Base-by-base conservation (phyloP, 2,329 filamentous ascomycete species). In the Emergomyces pasteurianus region DNA sequence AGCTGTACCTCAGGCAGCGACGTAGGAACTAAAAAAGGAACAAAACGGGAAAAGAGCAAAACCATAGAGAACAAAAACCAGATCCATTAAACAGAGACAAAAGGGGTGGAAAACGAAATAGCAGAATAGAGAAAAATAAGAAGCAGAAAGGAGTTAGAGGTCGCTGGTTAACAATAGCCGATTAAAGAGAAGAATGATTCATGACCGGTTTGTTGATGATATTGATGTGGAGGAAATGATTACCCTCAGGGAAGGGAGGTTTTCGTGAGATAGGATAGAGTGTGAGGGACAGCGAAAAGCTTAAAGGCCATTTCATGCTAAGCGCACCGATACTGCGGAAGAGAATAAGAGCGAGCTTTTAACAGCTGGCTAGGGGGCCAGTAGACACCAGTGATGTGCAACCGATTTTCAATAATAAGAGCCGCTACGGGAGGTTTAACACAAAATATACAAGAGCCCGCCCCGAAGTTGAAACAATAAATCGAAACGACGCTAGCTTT, bases 21-120 rank as follows among this genome's bases (percentile, higher is more conserved):
- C 55, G 38, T 43, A 57, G 55, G 40, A 34, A 57, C 31, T 10
- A 56, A 34, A 31, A 43, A 21, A 28, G 14, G 9, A 63, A 63
- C 50, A 62, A 63, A 53, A 58, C 56, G 58, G 40, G 63, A 60
- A 60, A 61, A 60, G 61, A 43, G 57, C 42, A 64, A n/a, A 60
- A 62, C 62, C 40, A 64, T 63, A 40, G 62, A 61, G 65, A 62
- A 61, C 59, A 63, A 60, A 66, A 54, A 63, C 40, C 60, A 60
- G 60, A 58, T 47, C 34, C 34, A 40, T 55, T 55, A 55, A 12
- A 40, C n/a, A 40, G 34, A 18, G n/a, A 40, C 31, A 40, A 40
- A 23, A 21, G 34, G 23, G 12, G 23, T 23, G 12, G 38, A 40
- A 8, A 40, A 23, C 8, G 21, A 7, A 23, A 40, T 40, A 40